Evolutionary conservation across 768 basidiomycete genomes (phyloP).

Genomic region (Rhodotorula kratochvilovae): DNA sequence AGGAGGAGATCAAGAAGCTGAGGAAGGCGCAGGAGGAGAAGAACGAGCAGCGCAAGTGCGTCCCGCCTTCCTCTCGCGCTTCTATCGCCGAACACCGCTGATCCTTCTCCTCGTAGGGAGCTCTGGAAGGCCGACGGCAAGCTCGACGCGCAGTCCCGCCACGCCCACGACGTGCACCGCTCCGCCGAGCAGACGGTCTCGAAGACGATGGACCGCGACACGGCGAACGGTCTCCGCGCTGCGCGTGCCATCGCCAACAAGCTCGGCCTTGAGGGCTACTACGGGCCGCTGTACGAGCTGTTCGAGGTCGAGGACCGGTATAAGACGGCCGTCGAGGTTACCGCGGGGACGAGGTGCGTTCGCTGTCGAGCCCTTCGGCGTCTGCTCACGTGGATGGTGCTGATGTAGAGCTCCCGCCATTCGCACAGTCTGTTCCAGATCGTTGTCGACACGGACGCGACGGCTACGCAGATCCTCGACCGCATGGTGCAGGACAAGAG

Average conservation of each 20-base stretch:
- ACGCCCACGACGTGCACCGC: conserved; percentile 75
- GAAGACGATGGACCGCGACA: conserved; percentile 97
- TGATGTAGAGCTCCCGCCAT: no score
- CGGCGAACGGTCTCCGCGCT: conserved; percentile 77
- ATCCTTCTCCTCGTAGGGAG: conserved; percentile 51
- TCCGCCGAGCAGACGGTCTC: conserved; percentile 72
- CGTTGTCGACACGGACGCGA: conserved; percentile 93
- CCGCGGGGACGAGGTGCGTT: conserved; percentile 83
- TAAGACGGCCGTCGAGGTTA: conserved; percentile 87
- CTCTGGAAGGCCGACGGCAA: conserved; percentile 93
- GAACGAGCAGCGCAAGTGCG: conserved; percentile 70
- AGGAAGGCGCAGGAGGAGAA: conserved; percentile 67
- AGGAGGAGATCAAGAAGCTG: conserved; percentile 54
- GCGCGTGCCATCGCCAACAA: conserved; percentile 77
- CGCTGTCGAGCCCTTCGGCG: background rate
- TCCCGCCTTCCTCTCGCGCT: conserved; percentile 5
- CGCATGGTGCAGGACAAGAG: conserved; percentile 88
- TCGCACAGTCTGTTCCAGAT: conserved; percentile 80
- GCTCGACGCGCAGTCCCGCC: conserved; percentile 66
- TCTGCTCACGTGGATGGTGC: no score
- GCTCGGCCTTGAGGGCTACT: conserved; percentile 72
- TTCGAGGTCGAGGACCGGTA: conserved; percentile 89
- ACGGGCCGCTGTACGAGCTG: conserved; percentile 88
- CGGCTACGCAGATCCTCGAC: conserved; percentile 83
- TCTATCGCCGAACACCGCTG: no score